Evolutionary conservation across 805 yeast genomes (phyloP), one percentile per base, ranked within the genome.

Genomic region (Candida nemodendra): DNA sequence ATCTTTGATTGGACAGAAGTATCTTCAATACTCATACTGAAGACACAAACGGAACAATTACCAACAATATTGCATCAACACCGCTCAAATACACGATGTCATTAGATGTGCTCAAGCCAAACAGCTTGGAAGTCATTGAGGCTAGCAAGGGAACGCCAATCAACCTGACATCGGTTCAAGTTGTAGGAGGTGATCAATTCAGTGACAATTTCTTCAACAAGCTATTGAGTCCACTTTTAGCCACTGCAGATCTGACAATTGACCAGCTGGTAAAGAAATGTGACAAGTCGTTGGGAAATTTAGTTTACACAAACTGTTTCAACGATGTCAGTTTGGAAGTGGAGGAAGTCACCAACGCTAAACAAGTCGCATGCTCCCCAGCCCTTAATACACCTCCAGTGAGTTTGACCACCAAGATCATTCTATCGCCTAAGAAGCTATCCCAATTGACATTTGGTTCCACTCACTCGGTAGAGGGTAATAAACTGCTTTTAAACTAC

Each of bases 201-300:
- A 66, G 69, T 42, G 62, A 73, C 33, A 55, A 62, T 33, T 56
- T 74, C 53, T 71, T 71, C 59, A 53, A 57, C 40, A 73, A 71
- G 44, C 57, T 74, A 17, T 57, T 76, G 38, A 41, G 59, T 3
- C 81, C 81, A 12, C 54, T 76, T 42, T 53, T 69, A 11, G 54
- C 51, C 5, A 51, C 59, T 3, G 46, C 62, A 3, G 62, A 56
- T 35, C 43, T 67, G 39, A 75, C 80, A 2, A 55, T 76, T 30
- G 61, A 56, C 13, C 69, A 72, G 45, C 59, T 76, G 48, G 42
- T 72, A 7, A 29, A 28, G 2, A 39, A 47, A 18, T 50, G 57
- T 34, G 37, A 57, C 7, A 18, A 30, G 7, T 43, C 56, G 3
- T 28, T 50, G 15, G 27, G 43, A 5, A 48, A 54, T 27, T 47